Percentiles rank a stretch among this genome's conserved stretches.
Evolutionary conservation across 192 early-diverging fungal genomes (phyloP).

Genomic region (Tieghemiomyces parasiticus): DNA sequence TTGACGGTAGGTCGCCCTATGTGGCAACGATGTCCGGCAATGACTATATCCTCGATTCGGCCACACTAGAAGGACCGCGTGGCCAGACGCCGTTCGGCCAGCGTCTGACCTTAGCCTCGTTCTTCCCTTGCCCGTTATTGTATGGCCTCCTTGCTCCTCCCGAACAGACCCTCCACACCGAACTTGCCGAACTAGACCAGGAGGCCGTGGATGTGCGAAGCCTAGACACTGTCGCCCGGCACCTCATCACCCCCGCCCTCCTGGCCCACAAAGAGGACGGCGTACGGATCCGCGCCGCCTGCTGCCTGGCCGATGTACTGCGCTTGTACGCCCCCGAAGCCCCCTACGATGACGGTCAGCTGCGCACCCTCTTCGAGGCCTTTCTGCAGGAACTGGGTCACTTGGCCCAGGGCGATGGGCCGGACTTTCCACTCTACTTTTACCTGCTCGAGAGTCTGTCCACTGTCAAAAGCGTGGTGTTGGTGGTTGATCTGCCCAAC

Average conservation of each 20-base stretch:
- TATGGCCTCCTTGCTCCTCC: not conserved
- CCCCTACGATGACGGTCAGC: constrained; percentile 63
- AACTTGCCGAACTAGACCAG: constrained; percentile 60
- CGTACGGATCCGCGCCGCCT: constrained; percentile 54
- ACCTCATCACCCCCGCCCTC: constrained; percentile 51
- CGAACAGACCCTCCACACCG: constrained; percentile 53
- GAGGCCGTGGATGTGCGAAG: constrained; percentile 54
- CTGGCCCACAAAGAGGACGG: constrained; percentile 66
- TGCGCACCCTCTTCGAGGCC: constrained; percentile 69
- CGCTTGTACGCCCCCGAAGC: constrained; percentile 87
- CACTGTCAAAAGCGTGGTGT: constrained; percentile 62
- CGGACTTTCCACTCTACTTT: constrained; percentile 58
- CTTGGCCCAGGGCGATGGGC: constrained; percentile 34
- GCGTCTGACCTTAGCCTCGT: too few species aligned
- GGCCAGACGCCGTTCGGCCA: too few species aligned
- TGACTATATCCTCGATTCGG: not conserved
- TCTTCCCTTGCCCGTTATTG: not conserved
- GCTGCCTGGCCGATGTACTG: constrained; percentile 85
- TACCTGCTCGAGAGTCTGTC: constrained; percentile 84
- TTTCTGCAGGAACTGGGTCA: constrained; percentile 64
- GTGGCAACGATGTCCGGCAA: not conserved
- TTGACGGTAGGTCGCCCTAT: constrained; percentile 27
- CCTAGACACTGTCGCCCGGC: constrained; percentile 41
- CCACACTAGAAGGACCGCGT: not conserved
- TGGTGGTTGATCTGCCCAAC: constrained; percentile 65